Evolutionary conservation across 345 rosid genomes (phyloP).

Genomic region (Rubroshorea leprosula): DNA sequence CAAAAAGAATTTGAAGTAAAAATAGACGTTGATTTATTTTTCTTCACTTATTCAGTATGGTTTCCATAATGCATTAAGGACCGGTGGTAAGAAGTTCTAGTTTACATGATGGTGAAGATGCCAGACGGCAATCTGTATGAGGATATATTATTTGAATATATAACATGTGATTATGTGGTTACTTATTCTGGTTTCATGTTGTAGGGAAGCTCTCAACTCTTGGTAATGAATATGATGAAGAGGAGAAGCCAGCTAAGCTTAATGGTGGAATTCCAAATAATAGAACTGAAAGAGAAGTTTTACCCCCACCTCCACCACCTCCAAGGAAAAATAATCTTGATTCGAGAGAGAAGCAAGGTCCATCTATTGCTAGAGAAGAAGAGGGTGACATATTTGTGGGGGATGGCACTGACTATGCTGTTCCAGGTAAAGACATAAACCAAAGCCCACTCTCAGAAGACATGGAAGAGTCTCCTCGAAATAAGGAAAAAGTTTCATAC

Average conservation of each 20-base stretch:
- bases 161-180: too few relatives aligned
- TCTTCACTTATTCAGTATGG: too few relatives aligned
- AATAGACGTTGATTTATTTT: too few relatives aligned
- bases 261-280: constrained; percentile 33
- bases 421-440: constrained; percentile 73
- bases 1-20: too few relatives aligned
- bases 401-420: constrained; percentile 64
- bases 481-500: constrained; percentile 66
- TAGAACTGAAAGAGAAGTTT: constrained; percentile 40
- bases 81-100: too few relatives aligned
- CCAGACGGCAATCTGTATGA: too few relatives aligned
- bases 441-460: constrained; percentile 94
- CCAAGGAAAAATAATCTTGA: constrained; percentile 43
- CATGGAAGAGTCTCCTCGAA: constrained; percentile 97
- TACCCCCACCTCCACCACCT: constrained; percentile 63
- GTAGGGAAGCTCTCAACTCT: constrained; percentile 51
- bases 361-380: constrained; percentile 52
- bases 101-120: too few relatives aligned
- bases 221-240: constrained; percentile 52
- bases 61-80: too few relatives aligned
- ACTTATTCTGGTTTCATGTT: constrained; percentile 9
- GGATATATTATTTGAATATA: too few relatives aligned
- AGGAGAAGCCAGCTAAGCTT: constrained; percentile 41
- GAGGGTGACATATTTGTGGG: constrained; percentile 91
- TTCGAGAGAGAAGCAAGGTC: constrained; percentile 49